A percentile compares a stretch with the other conserved stretches of the same genome.
Conservation (phyloP, 2,329 filamentous ascomycete species). For the Aspergillus japonicus region DNA sequence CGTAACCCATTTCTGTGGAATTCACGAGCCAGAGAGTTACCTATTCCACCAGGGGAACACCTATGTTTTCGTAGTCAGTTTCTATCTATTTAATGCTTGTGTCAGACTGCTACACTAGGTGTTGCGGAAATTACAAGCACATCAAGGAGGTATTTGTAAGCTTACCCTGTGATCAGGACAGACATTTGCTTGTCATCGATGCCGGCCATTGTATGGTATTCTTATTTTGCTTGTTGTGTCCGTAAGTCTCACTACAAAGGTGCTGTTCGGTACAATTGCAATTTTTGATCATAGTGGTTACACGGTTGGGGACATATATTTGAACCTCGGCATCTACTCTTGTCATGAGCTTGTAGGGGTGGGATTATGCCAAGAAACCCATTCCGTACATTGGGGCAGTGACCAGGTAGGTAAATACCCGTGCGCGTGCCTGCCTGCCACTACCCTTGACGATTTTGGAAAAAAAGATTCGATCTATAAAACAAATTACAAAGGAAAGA, state of each 20-base stretch:
- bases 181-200: constrained; percentile 35
- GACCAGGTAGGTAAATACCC: no score
- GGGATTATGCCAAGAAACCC: not conserved
- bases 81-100: not conserved
- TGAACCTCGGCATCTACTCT: not conserved
- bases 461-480: no score
- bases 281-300: no score
- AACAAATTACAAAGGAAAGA: no score
- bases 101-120: no score
- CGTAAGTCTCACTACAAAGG: not conserved
- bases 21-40: constrained; percentile 57
- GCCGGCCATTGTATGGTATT: constrained; percentile 23
- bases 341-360: not conserved
- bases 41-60: constrained; percentile 54
- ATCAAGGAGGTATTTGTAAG: not conserved
- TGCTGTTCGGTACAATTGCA: not conserved
- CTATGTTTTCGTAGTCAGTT: constrained; percentile 14
- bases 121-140: not conserved
- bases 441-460: no score
- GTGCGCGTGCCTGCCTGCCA: no score
- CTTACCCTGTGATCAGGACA: constrained; percentile 45
- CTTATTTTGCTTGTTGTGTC: not conserved
- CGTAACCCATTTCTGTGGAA: constrained; percentile 54
- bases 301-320: not conserved
- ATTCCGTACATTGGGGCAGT: not conserved